phyloP scores from a whole-genome alignment of 768 basidiomycete genomes.

The Hysterangium stoloniferum region DNA sequence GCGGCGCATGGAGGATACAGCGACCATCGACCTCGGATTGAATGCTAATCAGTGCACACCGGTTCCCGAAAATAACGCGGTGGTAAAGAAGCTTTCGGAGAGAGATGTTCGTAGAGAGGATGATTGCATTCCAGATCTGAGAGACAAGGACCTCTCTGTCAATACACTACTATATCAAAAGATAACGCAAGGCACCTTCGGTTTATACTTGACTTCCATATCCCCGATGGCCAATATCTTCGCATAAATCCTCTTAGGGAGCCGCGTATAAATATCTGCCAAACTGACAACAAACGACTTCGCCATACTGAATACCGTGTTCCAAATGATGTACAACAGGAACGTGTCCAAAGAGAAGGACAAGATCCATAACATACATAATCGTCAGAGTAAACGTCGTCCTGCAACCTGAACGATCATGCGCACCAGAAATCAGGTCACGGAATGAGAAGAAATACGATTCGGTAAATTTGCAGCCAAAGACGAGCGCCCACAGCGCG shows the following conservation, averaged over 20 bases:
- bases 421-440: constrained; percentile 93
- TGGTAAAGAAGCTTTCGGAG: constrained; percentile 97
- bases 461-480: constrained; percentile 93
- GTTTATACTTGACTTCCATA: constrained; percentile 99
- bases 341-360: constrained; percentile 99
- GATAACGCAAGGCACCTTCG: constrained; percentile 82
- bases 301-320: constrained; percentile 85
- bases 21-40: constrained; percentile 78
- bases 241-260: constrained; percentile 95
- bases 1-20: constrained; percentile 87
- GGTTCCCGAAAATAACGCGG: too few species aligned
- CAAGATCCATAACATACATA: constrained; percentile 98
- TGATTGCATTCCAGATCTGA: constrained; percentile 99
- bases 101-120: constrained; percentile 96
- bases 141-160: constrained; percentile 78
- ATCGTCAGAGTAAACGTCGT: constrained; percentile 92
- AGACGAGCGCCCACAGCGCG: constrained; percentile 84
- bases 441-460: constrained; percentile 99
- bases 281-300: constrained; percentile 86
- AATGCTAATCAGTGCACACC: too few species aligned
- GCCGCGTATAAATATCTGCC: constrained; percentile 87
- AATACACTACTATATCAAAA: too few species aligned
- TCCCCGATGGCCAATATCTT: constrained; percentile 90
- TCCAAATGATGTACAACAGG: constrained; percentile 99
- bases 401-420: constrained; percentile 91